A percentile compares a stretch with the other conserved stretches of the same genome.
phyloP scores from a whole-genome alignment of 2,329 filamentous ascomycete species.

The Arachnomyces sp. region DNA sequence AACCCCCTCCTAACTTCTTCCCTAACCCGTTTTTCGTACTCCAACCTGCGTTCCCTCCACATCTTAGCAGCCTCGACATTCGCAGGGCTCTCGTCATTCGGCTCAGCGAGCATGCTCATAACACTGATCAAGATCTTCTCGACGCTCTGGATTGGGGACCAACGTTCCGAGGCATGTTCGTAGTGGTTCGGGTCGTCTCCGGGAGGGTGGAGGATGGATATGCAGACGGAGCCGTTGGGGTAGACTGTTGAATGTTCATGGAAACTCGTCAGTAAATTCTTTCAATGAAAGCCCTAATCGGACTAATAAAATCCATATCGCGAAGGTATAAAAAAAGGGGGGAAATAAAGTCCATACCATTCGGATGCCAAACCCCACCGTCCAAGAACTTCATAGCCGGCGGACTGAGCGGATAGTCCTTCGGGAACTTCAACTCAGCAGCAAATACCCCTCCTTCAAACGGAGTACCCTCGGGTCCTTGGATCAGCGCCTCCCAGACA shows the following conservation, averaged over 20 bases:
- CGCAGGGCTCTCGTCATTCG: slow-evolving; percentile 92
- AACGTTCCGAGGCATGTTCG: slow-evolving; percentile 89
- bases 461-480: slow-evolving; percentile 89
- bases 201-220: slow-evolving; percentile 93
- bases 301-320: neutral
- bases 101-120: slow-evolving; percentile 97
- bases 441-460: slow-evolving; percentile 95
- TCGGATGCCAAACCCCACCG: slow-evolving; percentile 85
- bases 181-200: slow-evolving; percentile 98
- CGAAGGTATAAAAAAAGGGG: neutral
- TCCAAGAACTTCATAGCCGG: slow-evolving; percentile 93
- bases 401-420: slow-evolving; percentile 92
- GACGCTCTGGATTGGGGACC: slow-evolving; percentile 93
- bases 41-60: slow-evolving; percentile 75
- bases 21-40: slow-evolving; percentile 81
- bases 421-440: slow-evolving; percentile 87
- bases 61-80: slow-evolving; percentile 95
- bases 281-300: neutral
- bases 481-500: slow-evolving; percentile 91
- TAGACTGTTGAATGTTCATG: slow-evolving; percentile 57
- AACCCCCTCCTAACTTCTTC: slow-evolving; percentile 72
- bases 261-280: too few relatives aligned
- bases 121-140: slow-evolving; percentile 96
- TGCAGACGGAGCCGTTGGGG: slow-evolving; percentile 84
- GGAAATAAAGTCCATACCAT: slow-evolving; percentile 51